Evolutionary conservation across 768 basidiomycete genomes (phyloP), one percentile per base, ranked within the genome.

Genomic region (Butyriboletus loyo): DNA sequence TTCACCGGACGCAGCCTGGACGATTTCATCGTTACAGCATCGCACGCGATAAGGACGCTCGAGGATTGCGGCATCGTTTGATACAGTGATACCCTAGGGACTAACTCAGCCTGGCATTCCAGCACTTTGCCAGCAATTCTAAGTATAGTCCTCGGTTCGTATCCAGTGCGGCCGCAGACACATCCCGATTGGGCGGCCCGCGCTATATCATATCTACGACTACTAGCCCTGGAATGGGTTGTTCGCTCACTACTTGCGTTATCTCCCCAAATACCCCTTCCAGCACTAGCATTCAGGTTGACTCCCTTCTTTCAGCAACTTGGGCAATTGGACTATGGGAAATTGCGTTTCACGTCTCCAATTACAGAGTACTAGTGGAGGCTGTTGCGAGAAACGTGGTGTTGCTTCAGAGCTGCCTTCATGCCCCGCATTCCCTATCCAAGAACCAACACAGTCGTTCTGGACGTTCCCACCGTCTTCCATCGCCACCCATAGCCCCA

Each of bases 381-480:
- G 6, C 40, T 17, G 38, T 24, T 19, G 46, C 32, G 49, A 64
- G 40, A 55, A 56, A 42, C 8, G 17, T 24, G 36, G 4, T 22
- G 7, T 27, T 38, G 0, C 32, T 38, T 37, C 27, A 30, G 47
- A 45, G 10, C 36, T 24, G 17, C 35, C 36, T 25, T 15, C 53
- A 3, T 57, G 50, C 17, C 71, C 35, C 1, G 81, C 79, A 0
- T 63, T 89, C 10, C 88, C 89, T 13, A 67, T 78, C 2, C 62
- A 71, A 2, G 74, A 79, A 52, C 79, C 85, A 3, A 80, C 80
- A 0, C 62, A 68, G 15, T 75, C 89, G 1, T 88, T 84, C 61
- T 91, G 88, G 88, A 77, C 77, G 8, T 61, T 75, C 9, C 85
- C 86, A 2, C 70, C 73, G 0, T 75, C 83, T 0, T 62, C 74